Conservation (phyloP, 2,329 filamentous ascomycete genomes). For the Colletotrichum lupini region DNA sequence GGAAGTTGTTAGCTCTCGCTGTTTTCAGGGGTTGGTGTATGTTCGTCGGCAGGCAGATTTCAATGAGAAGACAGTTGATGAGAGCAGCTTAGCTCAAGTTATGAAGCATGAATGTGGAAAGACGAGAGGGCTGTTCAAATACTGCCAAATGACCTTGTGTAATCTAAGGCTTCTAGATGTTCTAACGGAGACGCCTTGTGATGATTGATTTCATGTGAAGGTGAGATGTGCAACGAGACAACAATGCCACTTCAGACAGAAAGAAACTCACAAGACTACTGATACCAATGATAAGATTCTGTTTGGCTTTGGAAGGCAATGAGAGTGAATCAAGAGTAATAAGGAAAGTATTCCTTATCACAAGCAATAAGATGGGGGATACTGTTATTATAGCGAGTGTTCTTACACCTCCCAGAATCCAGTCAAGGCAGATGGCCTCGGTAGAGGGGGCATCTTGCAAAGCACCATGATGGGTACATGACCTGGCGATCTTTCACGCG, state of each 20-base stretch:
- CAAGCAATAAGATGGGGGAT: neutral
- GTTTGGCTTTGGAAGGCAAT: neutral
- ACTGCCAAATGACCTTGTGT: neutral
- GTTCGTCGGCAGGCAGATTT: neutral
- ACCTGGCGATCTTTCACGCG: no score
- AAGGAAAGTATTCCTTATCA: neutral
- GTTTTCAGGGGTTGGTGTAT: neutral
- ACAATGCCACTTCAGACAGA: neutral
- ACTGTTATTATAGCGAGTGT: neutral
- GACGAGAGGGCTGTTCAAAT: neutral
- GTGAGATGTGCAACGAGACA: neutral
- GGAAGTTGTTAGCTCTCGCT: neutral
- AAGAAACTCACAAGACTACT: neutral
- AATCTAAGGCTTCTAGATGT: neutral
- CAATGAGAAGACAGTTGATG: neutral
- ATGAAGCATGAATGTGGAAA: neutral
- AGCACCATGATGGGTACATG: neutral
- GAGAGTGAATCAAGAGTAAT: neutral
- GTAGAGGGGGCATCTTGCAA: neutral
- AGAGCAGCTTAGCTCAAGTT: neutral
- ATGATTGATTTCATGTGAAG: neutral
- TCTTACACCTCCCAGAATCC: neutral
- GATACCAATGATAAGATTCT: neutral
- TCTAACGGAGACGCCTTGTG: neutral
- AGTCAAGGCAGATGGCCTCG: neutral